These are phyloP conservation scores for Hanseniaspora hatyaiensis DNA, from an alignment of 805 yeast species.

Conservation along the genomic window DNA sequence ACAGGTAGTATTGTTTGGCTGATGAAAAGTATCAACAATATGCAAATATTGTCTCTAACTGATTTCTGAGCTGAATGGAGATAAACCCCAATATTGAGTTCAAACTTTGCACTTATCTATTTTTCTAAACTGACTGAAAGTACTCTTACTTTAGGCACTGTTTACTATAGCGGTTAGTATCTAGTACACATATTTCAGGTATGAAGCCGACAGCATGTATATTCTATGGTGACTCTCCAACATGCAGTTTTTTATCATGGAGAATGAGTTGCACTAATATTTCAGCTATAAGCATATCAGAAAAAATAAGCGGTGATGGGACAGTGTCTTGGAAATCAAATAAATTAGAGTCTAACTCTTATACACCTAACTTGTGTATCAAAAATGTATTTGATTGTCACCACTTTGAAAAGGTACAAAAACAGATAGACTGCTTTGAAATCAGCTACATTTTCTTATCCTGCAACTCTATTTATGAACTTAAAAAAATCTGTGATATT, in stretches of 20 bases:
- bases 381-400: conserved; percentile 16
- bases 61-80: no score
- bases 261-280: conserved; percentile 27
- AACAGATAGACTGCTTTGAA: conserved; percentile 13
- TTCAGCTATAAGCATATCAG: conserved; percentile 25
- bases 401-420: not conserved
- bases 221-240: conserved; percentile 27
- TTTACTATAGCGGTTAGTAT: not conserved
- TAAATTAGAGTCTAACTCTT: conserved; percentile 27
- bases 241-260: conserved; percentile 29
- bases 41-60: no score
- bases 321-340: conserved; percentile 29
- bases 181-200: no score
- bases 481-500: conserved; percentile 20
- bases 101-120: no score
- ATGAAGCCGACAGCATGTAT: conserved; percentile 11
- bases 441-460: conserved; percentile 24
- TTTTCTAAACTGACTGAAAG: no score
- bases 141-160: not conserved
- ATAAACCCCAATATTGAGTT: no score
- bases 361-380: conserved; percentile 27
- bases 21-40: no score
- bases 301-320: conserved; percentile 27
- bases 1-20: no score
- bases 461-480: conserved; percentile 24